Evolutionary conservation across 2,329 filamentous ascomycete genomes (phyloP).

Genomic region (Calonectria pteridis): DNA sequence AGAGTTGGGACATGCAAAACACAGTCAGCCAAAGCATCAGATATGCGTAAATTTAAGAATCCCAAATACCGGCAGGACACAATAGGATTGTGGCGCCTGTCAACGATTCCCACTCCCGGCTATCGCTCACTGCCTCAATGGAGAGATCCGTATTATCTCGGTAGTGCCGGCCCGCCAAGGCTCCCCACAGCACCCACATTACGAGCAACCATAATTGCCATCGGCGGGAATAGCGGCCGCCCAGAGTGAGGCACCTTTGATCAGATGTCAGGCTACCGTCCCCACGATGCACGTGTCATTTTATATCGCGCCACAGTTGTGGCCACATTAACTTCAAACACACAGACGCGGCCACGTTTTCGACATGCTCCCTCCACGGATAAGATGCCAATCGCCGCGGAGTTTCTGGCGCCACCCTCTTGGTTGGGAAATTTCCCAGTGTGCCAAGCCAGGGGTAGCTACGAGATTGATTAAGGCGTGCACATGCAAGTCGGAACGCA

Average conservation of each 20-base stretch:
- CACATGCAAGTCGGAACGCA: neutral
- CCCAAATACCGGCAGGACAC: neutral
- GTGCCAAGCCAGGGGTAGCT: neutral
- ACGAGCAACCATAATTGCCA: neutral
- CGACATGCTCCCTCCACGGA: neutral
- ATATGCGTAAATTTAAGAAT: slow-evolving; percentile 7
- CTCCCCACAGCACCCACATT: neutral
- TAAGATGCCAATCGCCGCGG: neutral
- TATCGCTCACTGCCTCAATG: neutral
- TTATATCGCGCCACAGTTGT: neutral
- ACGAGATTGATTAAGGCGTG: neutral
- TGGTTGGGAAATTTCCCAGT: neutral
- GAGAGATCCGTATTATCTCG: neutral
- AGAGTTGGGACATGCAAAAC: neutral
- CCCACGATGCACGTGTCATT: neutral
- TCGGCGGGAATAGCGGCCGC: neutral
- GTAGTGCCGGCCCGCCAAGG: neutral
- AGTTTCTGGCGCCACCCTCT: neutral
- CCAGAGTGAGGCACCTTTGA: neutral
- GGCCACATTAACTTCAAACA: neutral
- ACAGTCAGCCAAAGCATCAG: no score
- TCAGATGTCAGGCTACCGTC: neutral
- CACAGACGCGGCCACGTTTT: neutral
- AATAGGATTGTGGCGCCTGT: neutral
- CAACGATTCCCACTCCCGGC: neutral